Evolutionary conservation across 768 basidiomycete species (phyloP), one percentile per base, ranked within the genome.

Genomic region (Lactifluus subvellereus): DNA sequence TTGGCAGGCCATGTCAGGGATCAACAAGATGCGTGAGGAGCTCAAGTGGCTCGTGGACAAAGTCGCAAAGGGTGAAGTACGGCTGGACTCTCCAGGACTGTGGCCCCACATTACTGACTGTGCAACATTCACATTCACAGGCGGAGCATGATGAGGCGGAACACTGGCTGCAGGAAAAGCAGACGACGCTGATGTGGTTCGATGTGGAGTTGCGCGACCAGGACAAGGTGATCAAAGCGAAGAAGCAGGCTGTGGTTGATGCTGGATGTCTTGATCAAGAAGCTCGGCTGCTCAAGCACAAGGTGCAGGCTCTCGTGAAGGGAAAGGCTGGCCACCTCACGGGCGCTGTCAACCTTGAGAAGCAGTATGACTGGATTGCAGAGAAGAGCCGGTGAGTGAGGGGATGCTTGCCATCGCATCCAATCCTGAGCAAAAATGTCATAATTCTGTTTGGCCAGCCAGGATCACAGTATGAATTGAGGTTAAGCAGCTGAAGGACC

Each of bases 201-300:
- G 94, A 96, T 69, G 82, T 84, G 45, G 95, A 98, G 73, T 76
- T 99, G 62, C 86, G 87, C 61, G 86, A 85, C 40, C 85, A 98
- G 0, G 92, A 95, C 35, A 79, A 79, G 6, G 85, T 83, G 45
- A 88, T 98, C 73, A 91, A 91, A 74, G 82, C 78, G 62, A 92
- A 94, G 77, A 91, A 90, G 75, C 78, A 82, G 56, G 82, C 82
- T 0, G 82, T 89, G 8, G 72, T 78, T 0, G 83, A 94, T 59
- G n/a, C 80, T 82, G 0, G 91, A 93, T 3, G 74, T 93, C 13
- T 73, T 78, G 51, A 65, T 89, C 40, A 84, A 83, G 68, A 78
- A 87, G 71, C 71, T 88, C 16, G 35, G 9, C 35, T 9, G 9
- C 9, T 4, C 4, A 88, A 89, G 50, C 89, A 94, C 67, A 87